Evolutionary conservation across 768 basidiomycete genomes (phyloP).

Genomic region (Serendipita sp.): DNA sequence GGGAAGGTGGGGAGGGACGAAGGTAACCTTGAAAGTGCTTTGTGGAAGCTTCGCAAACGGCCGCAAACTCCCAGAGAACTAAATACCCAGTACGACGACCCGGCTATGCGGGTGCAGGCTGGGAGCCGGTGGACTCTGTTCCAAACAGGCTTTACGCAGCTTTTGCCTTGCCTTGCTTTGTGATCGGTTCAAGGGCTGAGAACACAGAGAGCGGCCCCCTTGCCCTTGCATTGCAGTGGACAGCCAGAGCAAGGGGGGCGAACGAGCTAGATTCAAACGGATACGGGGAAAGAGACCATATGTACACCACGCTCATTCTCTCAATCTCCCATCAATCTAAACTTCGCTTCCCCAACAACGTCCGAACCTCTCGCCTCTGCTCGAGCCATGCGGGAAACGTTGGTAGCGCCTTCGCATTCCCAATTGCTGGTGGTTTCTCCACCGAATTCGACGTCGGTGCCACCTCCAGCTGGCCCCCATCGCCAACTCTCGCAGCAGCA

Average conservation of each 20-base stretch:
- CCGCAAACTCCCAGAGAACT: neutral
- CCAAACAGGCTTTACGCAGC: neutral
- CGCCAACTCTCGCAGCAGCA: too few species aligned
- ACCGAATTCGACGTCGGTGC: constrained; percentile 7
- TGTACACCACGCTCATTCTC: neutral
- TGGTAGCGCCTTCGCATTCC: constrained; percentile 11
- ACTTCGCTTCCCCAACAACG: constrained; percentile 2
- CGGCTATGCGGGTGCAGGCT: too few species aligned
- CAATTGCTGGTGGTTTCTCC: neutral
- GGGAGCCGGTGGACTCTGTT: neutral
- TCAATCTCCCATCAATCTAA: neutral
- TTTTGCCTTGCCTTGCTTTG: too few species aligned
- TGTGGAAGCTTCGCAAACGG: neutral
- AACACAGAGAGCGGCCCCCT: neutral
- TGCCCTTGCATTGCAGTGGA: neutral
- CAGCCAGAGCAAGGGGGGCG: neutral
- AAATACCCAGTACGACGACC: too few species aligned
- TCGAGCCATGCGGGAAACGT: constrained; percentile 13
- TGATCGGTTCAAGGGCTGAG: too few species aligned
- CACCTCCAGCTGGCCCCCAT: too few species aligned
- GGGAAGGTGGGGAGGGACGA: neutral
- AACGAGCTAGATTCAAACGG: neutral
- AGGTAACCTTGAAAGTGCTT: neutral
- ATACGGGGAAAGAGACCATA: neutral
- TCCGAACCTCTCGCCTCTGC: constrained; percentile 12